Base-by-base conservation (phyloP, 1,139 yeast genomes). In the Lipomyces yarrowii region DNA sequence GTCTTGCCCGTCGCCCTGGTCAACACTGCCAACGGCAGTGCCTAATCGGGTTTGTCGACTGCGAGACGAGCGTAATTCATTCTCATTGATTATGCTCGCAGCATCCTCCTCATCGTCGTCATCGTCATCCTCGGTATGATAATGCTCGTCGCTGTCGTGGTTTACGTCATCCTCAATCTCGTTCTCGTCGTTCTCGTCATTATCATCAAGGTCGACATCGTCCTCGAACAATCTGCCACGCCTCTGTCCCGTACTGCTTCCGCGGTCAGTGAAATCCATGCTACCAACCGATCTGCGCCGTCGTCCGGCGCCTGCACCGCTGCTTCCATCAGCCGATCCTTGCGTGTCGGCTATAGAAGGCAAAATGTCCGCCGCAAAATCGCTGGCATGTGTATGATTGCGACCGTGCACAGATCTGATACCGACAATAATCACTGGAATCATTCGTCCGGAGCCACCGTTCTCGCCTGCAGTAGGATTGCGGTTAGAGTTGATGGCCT, bases 361-460 rank as follows among this genome's bases (percentile, higher is more conserved):
- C 48, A 42, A n/a, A 42, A 42, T 42, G 21, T 42, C 48, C 21
- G 48, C 48, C 23, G 48, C 48, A 18, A 42, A 18, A 42, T 42
- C 21, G 23, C 18, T 42, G 21, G 48, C 48, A 42, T 42, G 48
- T 18, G 23, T 21, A 6, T 42, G 48, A 42, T 21, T 21, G 21
- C 48, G 48, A 42, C 48, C 10, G 23, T 68, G 63, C 30, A 80
- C 81, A 0, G 85, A 81, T 26, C 86, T 75, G n/a, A 86, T 83
- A 3, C 88, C 87, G n/a, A 86, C 83, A 48, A 86, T 82, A 69
- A 86, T 75, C 5, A 86, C 85, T 0, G 89, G 89, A 1, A 85
- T 80, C 67, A 79, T 73, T 30, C 76, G 75, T 26, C 72, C 71
- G n/a, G 55, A 54, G 59, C 39, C 69, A 68, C 62, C 70, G 58